phyloP scores from a whole-genome alignment of 2,329 filamentous ascomycete genomes.

The Fusarium dimerum region DNA sequence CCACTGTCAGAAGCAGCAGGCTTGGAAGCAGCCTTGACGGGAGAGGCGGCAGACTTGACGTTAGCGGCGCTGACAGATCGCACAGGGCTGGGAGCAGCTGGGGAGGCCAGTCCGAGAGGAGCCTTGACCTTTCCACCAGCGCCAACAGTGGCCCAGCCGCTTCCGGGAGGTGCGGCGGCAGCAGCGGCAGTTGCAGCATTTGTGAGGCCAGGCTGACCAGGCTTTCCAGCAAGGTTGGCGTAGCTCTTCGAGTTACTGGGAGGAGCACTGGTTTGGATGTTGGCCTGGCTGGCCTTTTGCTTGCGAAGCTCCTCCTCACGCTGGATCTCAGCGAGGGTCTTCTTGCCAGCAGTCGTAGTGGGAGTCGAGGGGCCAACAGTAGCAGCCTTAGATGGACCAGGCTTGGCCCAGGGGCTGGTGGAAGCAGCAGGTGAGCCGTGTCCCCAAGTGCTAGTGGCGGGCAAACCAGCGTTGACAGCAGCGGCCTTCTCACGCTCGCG shows the following conservation, averaged over 20 bases:
- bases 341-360: conserved; percentile 58
- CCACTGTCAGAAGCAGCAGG: conserved; percentile 43
- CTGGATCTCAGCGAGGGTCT: conserved; percentile 94
- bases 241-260: conserved; percentile 77
- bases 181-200: conserved; percentile 42
- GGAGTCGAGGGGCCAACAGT: conserved; percentile 24
- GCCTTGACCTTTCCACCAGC: conserved; percentile 89
- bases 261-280: conserved; percentile 50
- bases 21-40: conserved; percentile 54
- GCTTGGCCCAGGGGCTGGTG: conserved; percentile 70
- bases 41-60: conserved; percentile 45
- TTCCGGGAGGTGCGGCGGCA: conserved; percentile 32
- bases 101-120: conserved; percentile 49
- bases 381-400: conserved; percentile 47
- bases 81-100: conserved; percentile 43
- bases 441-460: conserved; percentile 87
- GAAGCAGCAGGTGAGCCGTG: conserved; percentile 71
- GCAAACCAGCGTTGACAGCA: conserved; percentile 62
- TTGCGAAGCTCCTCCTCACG: conserved; percentile 86
- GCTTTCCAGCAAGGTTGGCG: conserved; percentile 89
- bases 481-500: conserved; percentile 61
- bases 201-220: conserved; percentile 39
- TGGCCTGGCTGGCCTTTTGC: conserved; percentile 62
- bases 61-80: conserved; percentile 47
- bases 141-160: conserved; percentile 92